These are phyloP conservation scores for Kluyveromyces wickerhamii DNA, from an alignment of 805 yeast genomes.

Conservation along the genomic window DNA sequence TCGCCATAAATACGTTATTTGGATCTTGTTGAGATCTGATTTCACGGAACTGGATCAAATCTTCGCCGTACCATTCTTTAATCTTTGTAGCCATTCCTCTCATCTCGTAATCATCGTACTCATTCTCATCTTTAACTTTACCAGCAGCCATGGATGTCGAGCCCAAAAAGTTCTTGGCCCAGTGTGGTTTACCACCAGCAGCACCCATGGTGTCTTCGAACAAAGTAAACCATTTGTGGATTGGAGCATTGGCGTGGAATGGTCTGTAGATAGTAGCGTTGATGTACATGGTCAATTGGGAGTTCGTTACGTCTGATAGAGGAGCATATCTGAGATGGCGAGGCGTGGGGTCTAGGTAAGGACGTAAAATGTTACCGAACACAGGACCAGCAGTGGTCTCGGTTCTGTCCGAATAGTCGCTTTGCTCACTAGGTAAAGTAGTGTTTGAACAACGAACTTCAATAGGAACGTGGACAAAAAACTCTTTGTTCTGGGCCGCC, in stretches of 20 bases:
- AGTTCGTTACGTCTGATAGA: constrained; percentile 41
- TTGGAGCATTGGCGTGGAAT: constrained; percentile 65
- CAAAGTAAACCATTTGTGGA: constrained; percentile 71
- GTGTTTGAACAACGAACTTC: constrained; percentile 93
- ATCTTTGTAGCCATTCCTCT: constrained; percentile 66
- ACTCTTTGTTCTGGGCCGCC: constrained; percentile 55
- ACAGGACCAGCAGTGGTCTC: constrained; percentile 64
- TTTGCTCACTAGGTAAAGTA: constrained; percentile 36
- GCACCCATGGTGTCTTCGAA: constrained; percentile 72
- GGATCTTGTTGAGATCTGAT: constrained; percentile 72
- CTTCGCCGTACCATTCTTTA: constrained; percentile 73
- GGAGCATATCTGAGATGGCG: constrained; percentile 45
- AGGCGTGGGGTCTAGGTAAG: constrained; percentile 78
- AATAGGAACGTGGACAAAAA: constrained; percentile 88
- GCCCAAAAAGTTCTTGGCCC: constrained; percentile 95
- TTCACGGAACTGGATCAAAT: constrained; percentile 50
- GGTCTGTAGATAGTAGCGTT: constrained; percentile 97
- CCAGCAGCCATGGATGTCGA: constrained; percentile 31
- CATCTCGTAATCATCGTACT: constrained; percentile 59
- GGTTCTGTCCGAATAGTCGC: constrained; percentile 46
- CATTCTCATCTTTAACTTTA: constrained; percentile 30
- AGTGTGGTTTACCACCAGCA: constrained; percentile 91
- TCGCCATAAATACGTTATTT: constrained; percentile 67
- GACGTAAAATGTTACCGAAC: constrained; percentile 76
- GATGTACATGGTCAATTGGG: constrained; percentile 75